phyloP scores from a whole-genome alignment of 129 eudicot species.

The Tagetes patula region DNA sequence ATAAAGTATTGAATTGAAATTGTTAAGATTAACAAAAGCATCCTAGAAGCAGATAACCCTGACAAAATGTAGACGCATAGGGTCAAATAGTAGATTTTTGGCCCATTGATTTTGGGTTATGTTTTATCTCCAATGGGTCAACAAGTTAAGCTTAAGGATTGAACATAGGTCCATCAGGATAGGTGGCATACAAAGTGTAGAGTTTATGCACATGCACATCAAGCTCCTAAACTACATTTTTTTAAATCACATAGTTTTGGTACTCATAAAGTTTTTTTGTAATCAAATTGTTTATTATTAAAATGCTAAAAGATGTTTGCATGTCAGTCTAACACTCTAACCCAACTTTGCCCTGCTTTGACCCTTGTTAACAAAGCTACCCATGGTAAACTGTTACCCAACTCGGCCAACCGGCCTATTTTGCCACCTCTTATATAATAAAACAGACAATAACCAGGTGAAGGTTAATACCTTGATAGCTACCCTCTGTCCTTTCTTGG shows the following conservation, averaged over 20 bases:
- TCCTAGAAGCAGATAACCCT: background rate
- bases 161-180: background rate
- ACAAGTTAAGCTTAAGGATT: background rate
- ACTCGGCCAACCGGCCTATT: background rate
- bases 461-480: conserved; percentile 69
- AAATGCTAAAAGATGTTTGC: background rate
- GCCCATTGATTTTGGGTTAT: background rate
- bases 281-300: background rate
- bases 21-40: background rate
- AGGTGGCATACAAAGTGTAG: background rate
- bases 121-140: background rate
- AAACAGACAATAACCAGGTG: background rate
- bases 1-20: background rate
- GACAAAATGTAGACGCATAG: background rate
- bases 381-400: background rate
- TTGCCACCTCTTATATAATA: background rate
- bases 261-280: background rate
- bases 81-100: too few species aligned
- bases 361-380: background rate
- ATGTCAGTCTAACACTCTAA: background rate
- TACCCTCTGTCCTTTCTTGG: conserved; percentile 79
- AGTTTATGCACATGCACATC: background rate
- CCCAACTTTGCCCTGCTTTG: background rate
- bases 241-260: background rate
- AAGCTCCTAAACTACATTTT: background rate